Percentiles rank a stretch among this genome's conserved stretches.
These are phyloP conservation scores for Eudorina sp. DNA, from an alignment of 139 green algal species.

Conservation along the genomic window DNA sequence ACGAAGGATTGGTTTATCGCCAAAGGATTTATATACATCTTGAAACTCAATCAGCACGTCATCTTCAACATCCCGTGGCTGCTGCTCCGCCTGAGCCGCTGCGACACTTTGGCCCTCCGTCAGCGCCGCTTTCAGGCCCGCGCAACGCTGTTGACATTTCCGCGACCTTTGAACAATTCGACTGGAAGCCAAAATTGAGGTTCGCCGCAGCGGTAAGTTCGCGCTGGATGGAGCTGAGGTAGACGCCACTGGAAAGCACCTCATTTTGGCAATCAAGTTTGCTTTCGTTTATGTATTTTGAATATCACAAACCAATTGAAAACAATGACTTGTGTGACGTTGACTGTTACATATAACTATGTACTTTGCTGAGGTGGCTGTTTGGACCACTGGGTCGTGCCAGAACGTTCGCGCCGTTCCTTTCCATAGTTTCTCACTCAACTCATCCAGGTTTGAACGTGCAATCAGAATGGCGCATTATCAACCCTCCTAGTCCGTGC, in stretches of 20 bases:
- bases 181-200: background rate
- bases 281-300: too few relatives aligned
- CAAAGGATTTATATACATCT: constrained; percentile 98
- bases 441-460: too few relatives aligned
- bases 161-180: background rate
- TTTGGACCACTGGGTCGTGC: too few relatives aligned
- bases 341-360: too few relatives aligned
- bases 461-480: too few relatives aligned
- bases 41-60: constrained; percentile 95
- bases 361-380: too few relatives aligned
- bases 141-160: background rate
- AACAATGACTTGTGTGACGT: too few relatives aligned
- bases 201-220: background rate
- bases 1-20: constrained; percentile 91
- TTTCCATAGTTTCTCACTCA: too few relatives aligned
- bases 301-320: too few relatives aligned
- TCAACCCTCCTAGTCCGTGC: too few relatives aligned
- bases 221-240: constrained; percentile 29
- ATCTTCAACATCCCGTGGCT: constrained; percentile 28
- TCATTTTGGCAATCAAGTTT: constrained; percentile 32
- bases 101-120: constrained; percentile 4
- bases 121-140: background rate
- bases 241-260: constrained; percentile 44
- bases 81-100: background rate
- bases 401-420: too few relatives aligned